These are phyloP conservation scores for Scheffersomyces ergatensis DNA, from an alignment of 805 yeast genomes.

Conservation along the genomic window DNA sequence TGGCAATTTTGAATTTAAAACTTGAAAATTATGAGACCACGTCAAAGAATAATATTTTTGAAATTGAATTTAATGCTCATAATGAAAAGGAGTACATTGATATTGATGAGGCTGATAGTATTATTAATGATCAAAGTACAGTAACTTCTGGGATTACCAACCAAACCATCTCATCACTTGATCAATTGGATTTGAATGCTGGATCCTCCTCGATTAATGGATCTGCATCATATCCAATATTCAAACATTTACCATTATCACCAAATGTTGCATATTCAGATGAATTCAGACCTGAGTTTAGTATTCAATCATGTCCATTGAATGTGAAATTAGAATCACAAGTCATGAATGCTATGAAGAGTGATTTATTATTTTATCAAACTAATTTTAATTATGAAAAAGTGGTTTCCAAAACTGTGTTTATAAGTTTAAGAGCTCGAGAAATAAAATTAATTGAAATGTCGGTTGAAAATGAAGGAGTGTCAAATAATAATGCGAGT, in stretches of 20 bases:
- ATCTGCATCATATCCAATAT: slow-evolving; percentile 5
- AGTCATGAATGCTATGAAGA: slow-evolving; percentile 50
- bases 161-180: neutral
- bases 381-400: slow-evolving; percentile 29
- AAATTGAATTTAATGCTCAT: neutral
- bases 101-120: slow-evolving; percentile 3
- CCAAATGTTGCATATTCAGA: slow-evolving; percentile 45
- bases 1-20: slow-evolving; percentile 18
- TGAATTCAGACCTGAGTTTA: slow-evolving; percentile 51
- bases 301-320: slow-evolving; percentile 54
- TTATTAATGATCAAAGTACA: neutral
- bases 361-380: slow-evolving; percentile 45
- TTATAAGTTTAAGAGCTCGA: slow-evolving; percentile 42
- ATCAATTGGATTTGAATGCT: neutral
- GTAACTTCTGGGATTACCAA: neutral
- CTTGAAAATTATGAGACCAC: neutral
- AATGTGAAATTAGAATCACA: slow-evolving; percentile 49
- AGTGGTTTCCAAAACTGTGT: slow-evolving; percentile 35
- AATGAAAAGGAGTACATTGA: neutral
- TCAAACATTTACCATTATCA: slow-evolving; percentile 18
- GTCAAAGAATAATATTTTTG: slow-evolving; percentile 3
- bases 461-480: slow-evolving; percentile 19
- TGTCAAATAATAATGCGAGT: neutral
- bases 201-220: neutral
- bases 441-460: slow-evolving; percentile 45